phyloP scores from a whole-genome alignment of 2,329 filamentous ascomycete genomes.

The Aspergillus jensenii region DNA sequence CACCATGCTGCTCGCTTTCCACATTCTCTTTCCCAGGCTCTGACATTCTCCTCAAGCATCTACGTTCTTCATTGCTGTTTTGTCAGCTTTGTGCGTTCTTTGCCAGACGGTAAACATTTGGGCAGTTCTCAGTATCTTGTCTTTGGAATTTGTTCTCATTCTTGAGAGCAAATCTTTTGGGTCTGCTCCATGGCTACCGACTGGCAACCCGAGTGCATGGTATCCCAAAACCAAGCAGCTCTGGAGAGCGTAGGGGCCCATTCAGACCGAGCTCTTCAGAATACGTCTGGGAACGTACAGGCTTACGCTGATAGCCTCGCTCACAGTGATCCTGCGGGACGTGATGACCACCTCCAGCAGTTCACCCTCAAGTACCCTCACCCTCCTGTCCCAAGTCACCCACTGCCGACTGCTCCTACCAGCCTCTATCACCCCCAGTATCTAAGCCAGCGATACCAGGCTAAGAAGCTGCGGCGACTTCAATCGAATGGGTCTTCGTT shows the following conservation, averaged over 20 bases:
- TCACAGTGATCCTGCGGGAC: conserved; percentile 27
- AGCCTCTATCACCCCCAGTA: conserved; percentile 29
- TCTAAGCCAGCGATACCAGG: conserved; percentile 32
- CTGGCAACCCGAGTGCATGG: conserved; percentile 41
- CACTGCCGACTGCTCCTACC: conserved; percentile 21
- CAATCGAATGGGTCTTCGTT: conserved; percentile 33
- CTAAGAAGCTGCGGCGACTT: conserved; percentile 36
- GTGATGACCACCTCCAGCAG: conserved; percentile 37
- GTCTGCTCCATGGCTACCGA: conserved; percentile 41
- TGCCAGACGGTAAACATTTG: conserved; percentile 40
- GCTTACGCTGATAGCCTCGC: conserved; percentile 37
- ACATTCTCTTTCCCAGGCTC: conserved; percentile 45
- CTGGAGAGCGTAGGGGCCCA: conserved; percentile 37
- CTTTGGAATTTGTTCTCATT: conserved; percentile 44
- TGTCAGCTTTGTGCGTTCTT: conserved; percentile 36
- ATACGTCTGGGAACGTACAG: conserved; percentile 46
- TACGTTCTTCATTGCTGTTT: conserved; percentile 39
- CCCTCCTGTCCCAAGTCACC: conserved; percentile 26
- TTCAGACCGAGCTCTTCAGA: conserved; percentile 40
- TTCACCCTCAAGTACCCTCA: conserved; percentile 39
- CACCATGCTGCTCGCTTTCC: conserved; percentile 41
- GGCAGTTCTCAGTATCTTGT: conserved; percentile 30
- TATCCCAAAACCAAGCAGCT: conserved; percentile 37
- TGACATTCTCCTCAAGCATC: conserved; percentile 43
- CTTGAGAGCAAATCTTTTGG: conserved; percentile 36